Conservation (phyloP, 805 yeast genomes). For the Candida succiphila region DNA sequence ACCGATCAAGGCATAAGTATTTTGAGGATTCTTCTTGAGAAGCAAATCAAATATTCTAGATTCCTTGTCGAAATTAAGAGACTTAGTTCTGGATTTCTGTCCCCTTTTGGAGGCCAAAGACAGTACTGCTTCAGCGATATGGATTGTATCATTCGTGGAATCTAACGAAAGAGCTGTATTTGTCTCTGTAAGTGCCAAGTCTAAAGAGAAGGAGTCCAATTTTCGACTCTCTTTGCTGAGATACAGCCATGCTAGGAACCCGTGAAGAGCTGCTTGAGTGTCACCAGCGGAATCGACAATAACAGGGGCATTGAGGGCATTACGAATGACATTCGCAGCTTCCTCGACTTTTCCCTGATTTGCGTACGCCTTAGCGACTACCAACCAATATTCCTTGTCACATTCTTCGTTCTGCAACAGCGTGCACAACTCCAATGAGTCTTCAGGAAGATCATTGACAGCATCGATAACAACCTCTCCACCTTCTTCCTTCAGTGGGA, state of each 20-base stretch:
- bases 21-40: constrained; percentile 42
- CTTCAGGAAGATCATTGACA: constrained; percentile 78
- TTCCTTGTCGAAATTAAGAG: constrained; percentile 62
- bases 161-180: constrained; percentile 40
- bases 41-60: constrained; percentile 57
- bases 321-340: constrained; percentile 51
- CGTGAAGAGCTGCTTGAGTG: constrained; percentile 44
- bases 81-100: constrained; percentile 47
- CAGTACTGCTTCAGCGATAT: constrained; percentile 58
- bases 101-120: constrained; percentile 58
- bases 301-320: constrained; percentile 38
- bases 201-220: constrained; percentile 12
- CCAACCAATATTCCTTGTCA: constrained; percentile 70
- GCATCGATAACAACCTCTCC: constrained; percentile 83
- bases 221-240: constrained; percentile 31
- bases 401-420: constrained; percentile 76
- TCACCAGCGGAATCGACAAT: constrained; percentile 23
- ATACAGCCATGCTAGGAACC: constrained; percentile 67
- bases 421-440: constrained; percentile 72
- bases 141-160: constrained; percentile 35
- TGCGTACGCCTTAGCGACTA: constrained; percentile 75
- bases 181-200: constrained; percentile 18
- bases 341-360: constrained; percentile 47
- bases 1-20: constrained; percentile 70
- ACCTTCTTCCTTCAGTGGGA: constrained; percentile 67